Percentiles rank a stretch among this genome's conserved stretches.
Conservation (phyloP, 495 filamentous ascomycete species). For the Durotheca rogersii region DNA sequence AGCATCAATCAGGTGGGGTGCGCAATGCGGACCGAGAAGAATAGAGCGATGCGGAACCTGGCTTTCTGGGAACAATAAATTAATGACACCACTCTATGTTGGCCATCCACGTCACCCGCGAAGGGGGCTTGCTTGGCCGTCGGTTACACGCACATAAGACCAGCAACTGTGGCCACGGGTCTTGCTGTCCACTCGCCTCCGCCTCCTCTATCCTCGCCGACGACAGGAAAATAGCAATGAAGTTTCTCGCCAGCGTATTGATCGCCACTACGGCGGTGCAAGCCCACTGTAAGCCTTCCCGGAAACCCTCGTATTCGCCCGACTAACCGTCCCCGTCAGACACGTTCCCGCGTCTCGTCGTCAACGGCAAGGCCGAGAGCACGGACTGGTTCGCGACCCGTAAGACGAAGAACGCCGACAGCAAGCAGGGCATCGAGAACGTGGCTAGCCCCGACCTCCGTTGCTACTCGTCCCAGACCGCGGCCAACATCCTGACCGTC, state of each 20-base stretch:
- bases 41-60: conserved; percentile 6
- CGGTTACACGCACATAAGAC: conserved; percentile 10
- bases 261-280: conserved; percentile 33
- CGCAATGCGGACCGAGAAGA: neutral
- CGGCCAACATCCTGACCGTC: conserved; percentile 41
- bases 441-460: conserved; percentile 47
- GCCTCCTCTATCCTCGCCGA: neutral
- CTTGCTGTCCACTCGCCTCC: neutral
- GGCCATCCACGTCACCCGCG: neutral
- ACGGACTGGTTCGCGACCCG: conserved; percentile 47
- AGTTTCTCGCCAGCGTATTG: conserved; percentile 30
- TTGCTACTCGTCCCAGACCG: conserved; percentile 46
- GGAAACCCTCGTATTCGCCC: neutral
- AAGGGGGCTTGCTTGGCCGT: neutral
- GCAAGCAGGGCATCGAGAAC: conserved; percentile 43
- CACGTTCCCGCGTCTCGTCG: conserved; percentile 43
- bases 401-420: conserved; percentile 43
- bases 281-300: conserved; percentile 36
- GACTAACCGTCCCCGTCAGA: conserved; percentile 30
- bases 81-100: conserved; percentile 11
- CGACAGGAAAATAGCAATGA: too few species aligned
- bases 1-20: neutral
- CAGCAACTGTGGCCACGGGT: neutral
- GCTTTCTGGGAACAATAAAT: conserved; percentile 14
- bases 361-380: conserved; percentile 42